Base-by-base conservation (phyloP, 139 green algal species). In the Chlorella sp. region DNA sequence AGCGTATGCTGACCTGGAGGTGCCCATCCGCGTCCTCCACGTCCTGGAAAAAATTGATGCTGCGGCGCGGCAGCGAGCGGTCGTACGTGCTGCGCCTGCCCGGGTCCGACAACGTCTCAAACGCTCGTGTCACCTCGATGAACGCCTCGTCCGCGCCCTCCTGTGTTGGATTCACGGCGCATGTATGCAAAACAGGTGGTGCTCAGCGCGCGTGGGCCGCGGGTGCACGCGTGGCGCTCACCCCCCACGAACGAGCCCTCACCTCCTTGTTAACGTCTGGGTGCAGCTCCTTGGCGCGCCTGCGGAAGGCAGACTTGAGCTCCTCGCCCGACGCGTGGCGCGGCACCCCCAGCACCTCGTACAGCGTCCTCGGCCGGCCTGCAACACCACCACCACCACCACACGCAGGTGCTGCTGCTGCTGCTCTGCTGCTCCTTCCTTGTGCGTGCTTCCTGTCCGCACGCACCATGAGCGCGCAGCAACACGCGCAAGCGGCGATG, bases 291-390 rank as follows among this genome's bases (percentile, higher is more conserved):
- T 87, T 78, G 0, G 83, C 85, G 26, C 75, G 65, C 27, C 61
- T 29, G 0, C 84, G 62, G 66, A 83, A 92, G 0, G 86, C 86
- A 10, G 70, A 63, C 63, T 88, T 90, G 59, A 92, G 78, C 0
- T 89, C 82, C 0, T 85, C 77, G 1, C 79, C 81, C 5, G 31
- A 70, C 0, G 86, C 77, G 26, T 63, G 31, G 0, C 65, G 51
- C 10, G 67, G 20, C 0, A 90, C 42, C 29, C 84, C 86, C 10
- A 93, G 77, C 26, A 88, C 29, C 0, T 80, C 68, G 31, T 85
- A 88, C n/a, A n/a, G n/a, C n/a, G n/a, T n/a, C n/a, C n/a, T n/a
- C n/a, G n/a, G n/a, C n/a, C n/a, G n/a, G n/a, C n/a, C n/a, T n/a
- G n/a, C n/a, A n/a, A n/a, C n/a, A n/a, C n/a, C n/a, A n/a, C n/a